Evolutionary conservation across 805 yeast species (phyloP).

Genomic region (Candida silvicultrix): DNA sequence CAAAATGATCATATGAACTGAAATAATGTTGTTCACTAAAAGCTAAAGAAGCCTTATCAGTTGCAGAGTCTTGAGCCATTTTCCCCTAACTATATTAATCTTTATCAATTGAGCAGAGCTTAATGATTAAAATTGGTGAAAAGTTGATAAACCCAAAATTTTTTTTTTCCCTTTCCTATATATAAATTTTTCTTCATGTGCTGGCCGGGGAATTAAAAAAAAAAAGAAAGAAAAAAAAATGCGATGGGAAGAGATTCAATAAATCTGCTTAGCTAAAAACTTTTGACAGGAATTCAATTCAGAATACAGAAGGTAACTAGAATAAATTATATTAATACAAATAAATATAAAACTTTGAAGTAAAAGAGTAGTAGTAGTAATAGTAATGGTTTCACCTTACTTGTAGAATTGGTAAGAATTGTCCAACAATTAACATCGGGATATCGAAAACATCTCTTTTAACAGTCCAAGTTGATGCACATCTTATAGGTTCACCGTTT

Average conservation of each 20-base stretch:
- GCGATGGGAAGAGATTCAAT: no score
- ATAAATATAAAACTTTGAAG: no score
- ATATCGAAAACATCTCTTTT: constrained; percentile 78
- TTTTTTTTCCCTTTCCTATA: not conserved
- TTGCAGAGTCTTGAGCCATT: constrained; percentile 42
- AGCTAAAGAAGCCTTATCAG: constrained; percentile 57
- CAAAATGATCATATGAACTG: constrained; percentile 92
- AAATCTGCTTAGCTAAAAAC: no score
- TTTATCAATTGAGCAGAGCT: no score
- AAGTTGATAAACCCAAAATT: no score
- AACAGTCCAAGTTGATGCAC: constrained; percentile 82
- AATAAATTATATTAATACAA: not conserved
- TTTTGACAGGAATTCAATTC: no score
- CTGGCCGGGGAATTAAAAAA: not conserved
- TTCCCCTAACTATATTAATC: no score
- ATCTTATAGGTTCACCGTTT: constrained; percentile 38
- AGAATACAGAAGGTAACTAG: no score
- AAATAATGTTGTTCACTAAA: constrained; percentile 89
- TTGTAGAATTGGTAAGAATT: constrained; percentile 59
- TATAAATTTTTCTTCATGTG: not conserved
- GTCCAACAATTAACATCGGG: constrained; percentile 81
- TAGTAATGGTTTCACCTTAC: no score
- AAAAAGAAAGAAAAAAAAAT: no score
- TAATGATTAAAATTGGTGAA: no score
- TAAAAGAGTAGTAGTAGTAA: no score